Conservation (phyloP, 2,329 filamentous ascomycete genomes). For the Aspergillus neotritici region DNA sequence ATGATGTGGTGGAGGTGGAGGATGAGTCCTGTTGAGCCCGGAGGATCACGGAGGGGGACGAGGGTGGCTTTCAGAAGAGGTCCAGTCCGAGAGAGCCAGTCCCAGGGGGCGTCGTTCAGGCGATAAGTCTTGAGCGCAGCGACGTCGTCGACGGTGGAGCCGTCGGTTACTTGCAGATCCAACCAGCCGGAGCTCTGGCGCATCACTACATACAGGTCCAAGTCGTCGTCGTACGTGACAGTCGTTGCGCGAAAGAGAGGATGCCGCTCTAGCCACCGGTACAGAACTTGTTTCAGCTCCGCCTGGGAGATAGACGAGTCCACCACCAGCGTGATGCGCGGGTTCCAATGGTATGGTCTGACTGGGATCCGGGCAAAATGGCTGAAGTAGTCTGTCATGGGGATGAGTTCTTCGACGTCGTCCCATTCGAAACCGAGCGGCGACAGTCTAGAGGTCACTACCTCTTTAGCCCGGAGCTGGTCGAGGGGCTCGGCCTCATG, state of each 20-base stretch:
- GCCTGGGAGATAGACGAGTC: background rate
- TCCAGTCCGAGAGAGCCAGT: background rate
- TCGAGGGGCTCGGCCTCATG: no score
- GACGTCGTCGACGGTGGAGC: background rate
- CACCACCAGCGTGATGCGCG: background rate
- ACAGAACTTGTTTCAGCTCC: background rate
- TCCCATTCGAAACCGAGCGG: slow-evolving; percentile 1
- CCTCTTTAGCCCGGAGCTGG: no score
- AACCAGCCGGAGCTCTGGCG: background rate
- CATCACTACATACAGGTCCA: background rate
- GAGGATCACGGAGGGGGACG: background rate
- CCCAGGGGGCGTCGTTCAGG: background rate
- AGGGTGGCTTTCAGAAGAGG: slow-evolving; percentile 2
- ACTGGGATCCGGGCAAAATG: background rate
- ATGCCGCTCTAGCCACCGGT: background rate
- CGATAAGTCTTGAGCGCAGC: background rate
- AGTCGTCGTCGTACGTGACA: background rate
- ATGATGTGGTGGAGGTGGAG: slow-evolving; percentile 1
- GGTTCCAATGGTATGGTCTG: background rate
- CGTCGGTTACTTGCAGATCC: background rate
- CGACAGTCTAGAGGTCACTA: no score
- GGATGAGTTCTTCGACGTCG: background rate
- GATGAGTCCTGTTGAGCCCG: background rate
- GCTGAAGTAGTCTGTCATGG: background rate
- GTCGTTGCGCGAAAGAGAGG: slow-evolving; percentile 1